Conservation (phyloP, 345 rosid species). For the Salix udensis region DNA sequence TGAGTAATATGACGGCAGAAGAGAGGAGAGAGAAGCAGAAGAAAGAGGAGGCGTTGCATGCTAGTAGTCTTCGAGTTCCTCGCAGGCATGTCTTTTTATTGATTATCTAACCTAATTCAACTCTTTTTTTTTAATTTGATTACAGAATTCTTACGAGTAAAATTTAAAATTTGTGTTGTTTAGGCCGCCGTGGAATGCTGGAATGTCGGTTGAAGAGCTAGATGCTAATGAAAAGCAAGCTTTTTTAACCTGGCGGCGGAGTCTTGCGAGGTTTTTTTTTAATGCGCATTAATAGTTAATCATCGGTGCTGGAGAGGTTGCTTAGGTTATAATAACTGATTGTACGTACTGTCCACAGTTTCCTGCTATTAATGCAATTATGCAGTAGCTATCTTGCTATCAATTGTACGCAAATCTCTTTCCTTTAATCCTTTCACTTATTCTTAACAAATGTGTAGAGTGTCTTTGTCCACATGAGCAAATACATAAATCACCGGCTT, state of each 20-base stretch:
- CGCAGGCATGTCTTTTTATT: conserved; percentile 38
- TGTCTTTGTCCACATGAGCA: too few relatives aligned
- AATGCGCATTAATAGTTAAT: not conserved
- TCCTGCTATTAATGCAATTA: too few relatives aligned
- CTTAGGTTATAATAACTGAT: too few relatives aligned
- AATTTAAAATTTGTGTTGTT: conserved; percentile 5
- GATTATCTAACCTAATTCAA: not conserved
- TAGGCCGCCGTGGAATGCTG: conserved; percentile 71
- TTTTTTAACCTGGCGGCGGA: conserved; percentile 76
- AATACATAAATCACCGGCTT: too few relatives aligned
- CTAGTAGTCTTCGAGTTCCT: conserved; percentile 62
- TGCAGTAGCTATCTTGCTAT: too few relatives aligned
- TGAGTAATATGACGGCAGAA: conserved; percentile 42
- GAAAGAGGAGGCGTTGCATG: conserved; percentile 68
- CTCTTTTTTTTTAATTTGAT: too few relatives aligned
- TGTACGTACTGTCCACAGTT: too few relatives aligned
- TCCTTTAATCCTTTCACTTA: too few relatives aligned
- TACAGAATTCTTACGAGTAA: not conserved
- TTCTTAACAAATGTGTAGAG: too few relatives aligned
- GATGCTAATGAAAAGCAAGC: conserved; percentile 68
- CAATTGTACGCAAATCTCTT: too few relatives aligned
- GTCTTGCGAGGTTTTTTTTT: conserved; percentile 58
- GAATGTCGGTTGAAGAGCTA: conserved; percentile 63
- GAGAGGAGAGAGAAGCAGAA: conserved; percentile 59
- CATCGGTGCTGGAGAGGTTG: too few relatives aligned